Base-by-base conservation (phyloP, 305 asterid genomes). In the Solanum hybrid region DNA sequence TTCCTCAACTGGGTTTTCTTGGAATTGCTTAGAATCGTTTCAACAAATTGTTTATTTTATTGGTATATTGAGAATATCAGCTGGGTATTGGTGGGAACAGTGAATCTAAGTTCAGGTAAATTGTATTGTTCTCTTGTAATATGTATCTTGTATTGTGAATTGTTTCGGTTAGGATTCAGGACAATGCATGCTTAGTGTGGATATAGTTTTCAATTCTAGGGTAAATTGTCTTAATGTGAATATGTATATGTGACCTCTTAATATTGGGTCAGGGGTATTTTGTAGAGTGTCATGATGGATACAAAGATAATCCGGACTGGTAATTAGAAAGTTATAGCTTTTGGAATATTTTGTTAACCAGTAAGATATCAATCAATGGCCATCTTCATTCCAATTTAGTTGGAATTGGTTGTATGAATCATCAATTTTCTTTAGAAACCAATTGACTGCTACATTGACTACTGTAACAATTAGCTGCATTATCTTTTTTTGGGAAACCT, bases 31-130 rank as follows among this genome's bases (percentile, higher is more conserved):
- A 38, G 69, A 13, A 40, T 80, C 8, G 86, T 31, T 26, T 81
- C 16, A 40, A 10, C 38, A 17, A 29, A 7, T 82, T 82, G 24
- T 36, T 27, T 29, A 17, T 4, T 16, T 46, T 82, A 20, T 7
- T 46, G 73, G 38, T 72, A 2, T 77, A 32, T 76, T 76, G 77
- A 51, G 31, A 22, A 77, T 88, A 77, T 88, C 60, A 88, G 64
- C 89, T 77, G 89, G 36, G 86, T 69, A 51, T 78, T 88, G 86
- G 75, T 38, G 89, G 86, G 8, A 6, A n/a, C 34, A 46, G 89
- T 34, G 89, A 51, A 13, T 87, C 76, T 42, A 34, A 11, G 26
- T 78, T 72, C 60, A 88, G 89, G 89, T 78, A 46, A 88, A 80
- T 77, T 77, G 24, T 38, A 32, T 42, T 76, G 1, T 32, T 29